Evolutionary conservation across 768 basidiomycete genomes (phyloP).

Genomic region (Glaciozyma martinii): DNA sequence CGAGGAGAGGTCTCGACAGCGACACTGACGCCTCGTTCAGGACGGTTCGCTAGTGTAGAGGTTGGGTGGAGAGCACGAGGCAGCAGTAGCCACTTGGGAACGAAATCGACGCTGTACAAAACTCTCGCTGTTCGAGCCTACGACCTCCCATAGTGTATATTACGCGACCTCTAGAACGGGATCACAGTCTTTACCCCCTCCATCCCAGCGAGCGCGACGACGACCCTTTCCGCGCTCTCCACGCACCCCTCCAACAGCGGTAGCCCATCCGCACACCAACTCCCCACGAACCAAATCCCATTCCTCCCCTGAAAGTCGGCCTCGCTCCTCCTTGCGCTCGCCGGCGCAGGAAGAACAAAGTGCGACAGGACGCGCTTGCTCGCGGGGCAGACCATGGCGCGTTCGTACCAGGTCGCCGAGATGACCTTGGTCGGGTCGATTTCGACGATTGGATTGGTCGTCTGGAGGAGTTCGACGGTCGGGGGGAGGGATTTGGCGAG

Average conservation of each 20-base stretch:
- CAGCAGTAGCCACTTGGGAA: too few relatives aligned
- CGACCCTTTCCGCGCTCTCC: background rate
- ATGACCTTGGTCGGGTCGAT: conserved; percentile 49
- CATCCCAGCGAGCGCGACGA: background rate
- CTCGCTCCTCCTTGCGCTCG: conserved; percentile 36
- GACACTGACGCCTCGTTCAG: too few relatives aligned
- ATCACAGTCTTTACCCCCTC: background rate
- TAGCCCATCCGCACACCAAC: conserved; percentile 62
- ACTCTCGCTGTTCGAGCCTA: too few relatives aligned
- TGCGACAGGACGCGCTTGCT: conserved; percentile 48
- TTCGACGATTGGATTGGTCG: conserved; percentile 60
- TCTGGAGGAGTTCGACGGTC: conserved; percentile 50
- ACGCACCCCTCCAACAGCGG: conserved; percentile 75
- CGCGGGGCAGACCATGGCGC: conserved; percentile 51
- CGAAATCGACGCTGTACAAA: too few relatives aligned
- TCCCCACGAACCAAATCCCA: conserved; percentile 63
- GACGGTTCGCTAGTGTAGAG: too few relatives aligned
- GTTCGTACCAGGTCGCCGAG: conserved; percentile 54
- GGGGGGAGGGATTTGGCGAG: background rate
- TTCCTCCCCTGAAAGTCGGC: conserved; percentile 31
- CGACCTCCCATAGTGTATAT: too few relatives aligned
- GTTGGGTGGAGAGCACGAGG: too few relatives aligned
- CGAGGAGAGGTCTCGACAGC: too few relatives aligned
- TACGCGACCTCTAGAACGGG: too few relatives aligned
- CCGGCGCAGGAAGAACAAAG: conserved; percentile 43